Conservation (phyloP, 75 land plant genomes). For the Azolla pinnata region DNA sequence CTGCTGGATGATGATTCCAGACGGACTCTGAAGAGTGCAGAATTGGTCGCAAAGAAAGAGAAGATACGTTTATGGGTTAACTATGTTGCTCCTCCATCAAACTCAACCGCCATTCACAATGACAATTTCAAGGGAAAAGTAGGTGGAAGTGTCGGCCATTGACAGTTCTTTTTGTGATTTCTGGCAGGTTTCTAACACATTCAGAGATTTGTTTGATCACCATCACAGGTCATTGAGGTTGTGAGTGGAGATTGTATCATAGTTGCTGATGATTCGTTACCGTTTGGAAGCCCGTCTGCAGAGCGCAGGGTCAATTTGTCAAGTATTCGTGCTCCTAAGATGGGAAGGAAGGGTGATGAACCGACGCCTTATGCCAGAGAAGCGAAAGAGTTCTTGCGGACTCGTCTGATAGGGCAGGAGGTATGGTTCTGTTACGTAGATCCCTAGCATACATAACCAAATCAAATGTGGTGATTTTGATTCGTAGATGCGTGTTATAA, state of each 20-base stretch:
- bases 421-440: slow-evolving; percentile 19
- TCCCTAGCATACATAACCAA: too few relatives aligned
- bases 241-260: slow-evolving; percentile 97
- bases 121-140: slow-evolving; percentile 94
- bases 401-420: slow-evolving; percentile 72
- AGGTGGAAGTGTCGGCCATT: background rate
- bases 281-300: slow-evolving; percentile 65
- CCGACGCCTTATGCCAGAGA: slow-evolving; percentile 87
- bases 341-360: slow-evolving; percentile 62
- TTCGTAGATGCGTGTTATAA: too few relatives aligned
- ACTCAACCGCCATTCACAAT: slow-evolving; percentile 88
- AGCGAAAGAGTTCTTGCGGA: slow-evolving; percentile 81
- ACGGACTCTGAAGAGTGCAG: slow-evolving; percentile 61
- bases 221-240: slow-evolving; percentile 77
- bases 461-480: too few relatives aligned
- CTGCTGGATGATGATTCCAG: slow-evolving; percentile 90
- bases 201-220: background rate
- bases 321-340: slow-evolving; percentile 80
- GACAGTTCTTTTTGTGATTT: too few relatives aligned
- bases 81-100: slow-evolving; percentile 71
- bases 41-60: slow-evolving; percentile 85
- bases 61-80: slow-evolving; percentile 73
- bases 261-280: slow-evolving; percentile 84
- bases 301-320: slow-evolving; percentile 94
- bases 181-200: background rate